Conservation (phyloP, 106 monocot species). For the Posidonia australis region DNA sequence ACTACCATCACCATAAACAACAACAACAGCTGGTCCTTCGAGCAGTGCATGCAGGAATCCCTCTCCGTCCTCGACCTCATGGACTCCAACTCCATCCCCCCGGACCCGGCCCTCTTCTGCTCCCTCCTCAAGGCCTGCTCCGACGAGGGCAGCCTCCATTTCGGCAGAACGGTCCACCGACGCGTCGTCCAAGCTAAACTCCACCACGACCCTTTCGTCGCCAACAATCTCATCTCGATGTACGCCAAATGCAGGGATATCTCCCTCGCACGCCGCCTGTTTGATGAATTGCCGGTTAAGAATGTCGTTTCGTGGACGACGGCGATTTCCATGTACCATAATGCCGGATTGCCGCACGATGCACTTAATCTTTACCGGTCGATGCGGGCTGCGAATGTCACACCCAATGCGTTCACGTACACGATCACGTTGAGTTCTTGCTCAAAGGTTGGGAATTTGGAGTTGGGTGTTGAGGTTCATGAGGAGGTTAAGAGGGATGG, state of each 20-base stretch:
- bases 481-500: constrained; percentile 11
- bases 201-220: constrained; percentile 20
- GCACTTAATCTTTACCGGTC: constrained; percentile 19
- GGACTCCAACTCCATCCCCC: constrained; percentile 26
- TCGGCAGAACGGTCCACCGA: constrained; percentile 23
- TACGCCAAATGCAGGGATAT: constrained; percentile 16
- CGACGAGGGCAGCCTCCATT: constrained; percentile 25
- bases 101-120: constrained; percentile 31
- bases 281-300: constrained; percentile 23
- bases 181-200: constrained; percentile 13
- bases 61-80: constrained; percentile 41
- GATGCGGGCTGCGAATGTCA: constrained; percentile 4
- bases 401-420: constrained; percentile 34
- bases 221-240: constrained; percentile 19
- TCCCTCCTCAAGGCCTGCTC: constrained; percentile 37
- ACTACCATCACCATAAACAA: neutral
- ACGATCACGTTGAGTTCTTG: constrained; percentile 19
- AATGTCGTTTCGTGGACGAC: constrained; percentile 34
- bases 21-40: constrained; percentile 15
- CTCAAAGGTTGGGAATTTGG: constrained; percentile 11
- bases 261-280: constrained; percentile 16
- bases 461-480: constrained; percentile 24
- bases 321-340: constrained; percentile 28
- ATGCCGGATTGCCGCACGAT: constrained; percentile 20
- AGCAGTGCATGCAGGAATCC: constrained; percentile 33